Base-by-base conservation (phyloP, 768 basidiomycete species). In the Tricholoma bakamatsutake region DNA sequence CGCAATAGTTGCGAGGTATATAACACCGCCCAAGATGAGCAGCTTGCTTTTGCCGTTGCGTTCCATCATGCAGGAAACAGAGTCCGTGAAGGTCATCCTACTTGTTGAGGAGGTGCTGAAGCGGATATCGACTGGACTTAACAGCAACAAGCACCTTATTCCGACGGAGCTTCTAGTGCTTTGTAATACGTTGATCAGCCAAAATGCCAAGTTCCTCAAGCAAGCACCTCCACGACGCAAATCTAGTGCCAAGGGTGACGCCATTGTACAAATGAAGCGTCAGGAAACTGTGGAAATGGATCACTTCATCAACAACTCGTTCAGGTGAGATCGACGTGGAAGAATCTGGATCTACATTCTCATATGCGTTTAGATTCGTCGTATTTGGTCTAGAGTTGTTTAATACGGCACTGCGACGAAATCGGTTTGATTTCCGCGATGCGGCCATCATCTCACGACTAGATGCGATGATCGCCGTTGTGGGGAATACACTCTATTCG, bases 401-500 rank as follows among this genome's bases (percentile, higher is more conserved):
- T 66, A 82, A 88, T 62, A 90, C 92, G 3, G 93, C 93, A 0
- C 82, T 91, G 64, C 84, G 90, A 48, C 83, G 93, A 6, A 88
- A 84, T 54, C 87, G 86, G 17, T 94, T 99, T 63, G 86, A 96
- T 66, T 86, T 96, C 64, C 81, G 81, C 24, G 86, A 97, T 61
- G 58, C 76, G 8, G 74, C 80, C n/a, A 76, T 90, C 51, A 77
- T 94, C 56, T 75, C 85, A n/a, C 86, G 93, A 30, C 74, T 99
- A 21, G 93, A 94, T 57, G 81, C 93, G 0, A 88, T 98, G 75
- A 85, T 96, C 12, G 75, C 82, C 31, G 82, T 87, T 12, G 87
- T 98, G 54, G 96, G 96, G 31, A 94, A 98, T 66, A 88, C 92
- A 0, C 80, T 99, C 1, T 98, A 97, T 68, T 89, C 95, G 2